Evolutionary conservation across 495 filamentous ascomycete genomes (phyloP).

Genomic region (Aspergillus hancockii): DNA sequence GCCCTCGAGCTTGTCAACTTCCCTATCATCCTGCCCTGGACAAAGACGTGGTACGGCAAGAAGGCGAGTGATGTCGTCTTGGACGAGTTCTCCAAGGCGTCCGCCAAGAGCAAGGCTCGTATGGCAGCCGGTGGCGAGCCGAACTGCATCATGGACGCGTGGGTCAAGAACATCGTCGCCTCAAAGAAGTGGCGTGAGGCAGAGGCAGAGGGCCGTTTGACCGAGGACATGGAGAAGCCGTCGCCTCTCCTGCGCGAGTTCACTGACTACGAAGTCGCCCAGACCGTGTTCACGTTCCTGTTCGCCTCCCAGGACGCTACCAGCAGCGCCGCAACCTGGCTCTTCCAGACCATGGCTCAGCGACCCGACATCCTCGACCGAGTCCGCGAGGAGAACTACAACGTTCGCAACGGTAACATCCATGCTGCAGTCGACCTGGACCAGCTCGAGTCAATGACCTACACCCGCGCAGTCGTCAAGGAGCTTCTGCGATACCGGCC

Average conservation of each 20-base stretch:
- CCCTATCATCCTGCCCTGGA: constrained; percentile 94
- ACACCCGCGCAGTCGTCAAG: constrained; percentile 90
- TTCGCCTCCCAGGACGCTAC: constrained; percentile 98
- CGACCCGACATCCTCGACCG: constrained; percentile 87
- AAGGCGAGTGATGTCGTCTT: constrained; percentile 92
- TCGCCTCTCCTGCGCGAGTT: constrained; percentile 79
- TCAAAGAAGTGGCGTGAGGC: constrained; percentile 78
- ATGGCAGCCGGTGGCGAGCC: constrained; percentile 89
- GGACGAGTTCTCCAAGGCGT: constrained; percentile 84
- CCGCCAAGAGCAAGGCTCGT: constrained; percentile 86
- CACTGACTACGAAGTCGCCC: constrained; percentile 87
- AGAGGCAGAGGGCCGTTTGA: constrained; percentile 65
- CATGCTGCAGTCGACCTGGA: constrained; percentile 72
- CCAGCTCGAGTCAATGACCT: constrained; percentile 81
- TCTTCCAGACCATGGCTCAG: constrained; percentile 94
- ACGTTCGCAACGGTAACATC: constrained; percentile 73
- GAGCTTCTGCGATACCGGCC: constrained; percentile 94
- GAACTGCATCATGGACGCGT: constrained; percentile 91
- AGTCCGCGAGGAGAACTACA: constrained; percentile 88
- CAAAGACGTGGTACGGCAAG: constrained; percentile 97
- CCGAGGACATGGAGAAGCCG: constrained; percentile 65
- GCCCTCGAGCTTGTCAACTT: constrained; percentile 98
- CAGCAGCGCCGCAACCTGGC: constrained; percentile 86
- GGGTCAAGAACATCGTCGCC: constrained; percentile 82
- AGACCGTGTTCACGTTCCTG: constrained; percentile 95